Evolutionary conservation across 768 basidiomycete genomes (phyloP), one percentile per base, ranked within the genome.

Genomic region (Russula sp.): DNA sequence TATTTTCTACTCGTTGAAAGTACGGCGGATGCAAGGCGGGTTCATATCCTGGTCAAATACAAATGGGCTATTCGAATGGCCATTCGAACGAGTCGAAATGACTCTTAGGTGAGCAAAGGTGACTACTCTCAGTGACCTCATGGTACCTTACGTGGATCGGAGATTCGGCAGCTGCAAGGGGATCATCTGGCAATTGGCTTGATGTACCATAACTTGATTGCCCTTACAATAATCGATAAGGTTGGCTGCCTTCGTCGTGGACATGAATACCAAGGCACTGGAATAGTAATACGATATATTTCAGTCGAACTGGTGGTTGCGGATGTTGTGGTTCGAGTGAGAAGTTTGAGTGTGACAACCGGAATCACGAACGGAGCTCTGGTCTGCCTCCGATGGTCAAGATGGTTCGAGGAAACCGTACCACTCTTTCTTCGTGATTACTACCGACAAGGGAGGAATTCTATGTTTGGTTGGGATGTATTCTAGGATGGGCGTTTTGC

Each of bases 121-220:
- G 16, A 52, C 28, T 20, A 50, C 24, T n/a, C n/a, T n/a, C n/a
- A n/a, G n/a, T n/a, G 7, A 50, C 42, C 4, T 46, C 26, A n/a
- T 50, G 20, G 54, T 65, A 24, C 40, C 40, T 61, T 38, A 48
- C 32, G 16, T 22, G 10, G n/a, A 46, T 57, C 42, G 42, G 28
- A 20, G 42, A 46, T 32, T 30, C 18, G 28, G 34, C 30, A 52
- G 18, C 13, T 28, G 7, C 14, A 52, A 22, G 16, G 14, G 55
- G 18, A 7, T 28, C 32, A 57, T 57, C 40, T 42, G 26, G 2
- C 11, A 9, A 18, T 28, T 16, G 16, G 9, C n/a, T 10, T 22
- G 28, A 42, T 28, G 16, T 24, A 42, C 26, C 28, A 26, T 3
- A 32, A 14, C 11, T 32, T 24, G 11, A 22, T 32, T 11, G 18